These are phyloP conservation scores for Xylariaceae sp. DNA, from an alignment of 2,329 filamentous ascomycete genomes.

Conservation along the genomic window DNA sequence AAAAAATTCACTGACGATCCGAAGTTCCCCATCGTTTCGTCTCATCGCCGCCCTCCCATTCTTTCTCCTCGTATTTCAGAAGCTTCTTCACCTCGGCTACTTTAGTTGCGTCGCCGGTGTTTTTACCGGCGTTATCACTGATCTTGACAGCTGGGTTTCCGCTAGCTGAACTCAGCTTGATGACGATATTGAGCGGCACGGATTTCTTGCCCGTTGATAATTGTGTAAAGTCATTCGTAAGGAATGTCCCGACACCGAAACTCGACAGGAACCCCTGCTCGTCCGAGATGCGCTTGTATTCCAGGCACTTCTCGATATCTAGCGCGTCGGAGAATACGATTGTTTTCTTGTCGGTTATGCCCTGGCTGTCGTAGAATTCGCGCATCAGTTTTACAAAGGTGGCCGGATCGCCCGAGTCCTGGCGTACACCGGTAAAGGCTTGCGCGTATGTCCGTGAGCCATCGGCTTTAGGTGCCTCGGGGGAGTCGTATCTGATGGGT, in stretches of 20 bases:
- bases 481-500: constrained; percentile 43
- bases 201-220: constrained; percentile 73
- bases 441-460: constrained; percentile 65
- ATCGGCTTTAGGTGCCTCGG: constrained; percentile 35
- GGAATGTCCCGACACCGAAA: constrained; percentile 91
- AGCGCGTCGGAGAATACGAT: constrained; percentile 96
- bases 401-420: constrained; percentile 83
- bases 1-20: not conserved
- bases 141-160: constrained; percentile 87
- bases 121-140: constrained; percentile 86
- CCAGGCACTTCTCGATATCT: constrained; percentile 81
- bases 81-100: constrained; percentile 79
- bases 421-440: constrained; percentile 75
- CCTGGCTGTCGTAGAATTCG: constrained; percentile 70
- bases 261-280: constrained; percentile 74
- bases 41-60: constrained; percentile 81
- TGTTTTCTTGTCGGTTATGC: constrained; percentile 73
- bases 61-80: constrained; percentile 78
- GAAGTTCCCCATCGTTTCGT: constrained; percentile 67
- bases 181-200: constrained; percentile 90
- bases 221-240: constrained; percentile 90
- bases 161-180: constrained; percentile 83
- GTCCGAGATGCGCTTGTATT: constrained; percentile 83
- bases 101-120: constrained; percentile 77
- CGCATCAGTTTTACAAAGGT: constrained; percentile 74